phyloP scores from a whole-genome alignment of 139 green algal genomes.

The Coelastrella sp. region DNA sequence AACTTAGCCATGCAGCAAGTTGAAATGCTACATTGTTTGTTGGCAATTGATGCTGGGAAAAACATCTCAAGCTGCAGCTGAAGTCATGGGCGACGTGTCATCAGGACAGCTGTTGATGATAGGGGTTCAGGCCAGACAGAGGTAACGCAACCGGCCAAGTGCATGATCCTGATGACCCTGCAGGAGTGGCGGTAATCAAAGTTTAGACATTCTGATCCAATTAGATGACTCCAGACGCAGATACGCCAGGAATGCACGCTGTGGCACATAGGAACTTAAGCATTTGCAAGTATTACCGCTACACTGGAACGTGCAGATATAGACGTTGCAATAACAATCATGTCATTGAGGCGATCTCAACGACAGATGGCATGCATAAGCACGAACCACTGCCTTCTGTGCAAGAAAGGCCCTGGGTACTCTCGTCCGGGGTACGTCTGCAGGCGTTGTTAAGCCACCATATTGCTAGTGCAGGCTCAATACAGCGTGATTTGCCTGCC shows the following conservation, averaged over 20 bases:
- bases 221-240: neutral
- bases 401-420: conserved; percentile 8
- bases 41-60: too few species aligned
- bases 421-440: neutral
- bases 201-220: too few species aligned
- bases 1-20: too few species aligned
- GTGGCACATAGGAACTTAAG: neutral
- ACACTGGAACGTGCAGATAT: conserved; percentile 19
- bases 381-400: conserved; percentile 4
- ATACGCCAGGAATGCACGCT: neutral
- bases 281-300: conserved; percentile 17
- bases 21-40: too few species aligned
- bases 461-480: too few species aligned
- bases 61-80: too few species aligned
- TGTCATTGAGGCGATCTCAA: neutral
- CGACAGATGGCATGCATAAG: neutral
- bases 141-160: too few species aligned
- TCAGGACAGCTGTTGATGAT: too few species aligned
- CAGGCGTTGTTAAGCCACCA: neutral
- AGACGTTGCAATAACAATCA: neutral
- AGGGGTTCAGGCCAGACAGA: too few species aligned
- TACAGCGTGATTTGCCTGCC: neutral
- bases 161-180: too few species aligned
- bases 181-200: too few species aligned
- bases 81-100: too few species aligned